Conservation (phyloP, 2,329 filamentous ascomycete species). For the Hypoxylon sp. region DNA sequence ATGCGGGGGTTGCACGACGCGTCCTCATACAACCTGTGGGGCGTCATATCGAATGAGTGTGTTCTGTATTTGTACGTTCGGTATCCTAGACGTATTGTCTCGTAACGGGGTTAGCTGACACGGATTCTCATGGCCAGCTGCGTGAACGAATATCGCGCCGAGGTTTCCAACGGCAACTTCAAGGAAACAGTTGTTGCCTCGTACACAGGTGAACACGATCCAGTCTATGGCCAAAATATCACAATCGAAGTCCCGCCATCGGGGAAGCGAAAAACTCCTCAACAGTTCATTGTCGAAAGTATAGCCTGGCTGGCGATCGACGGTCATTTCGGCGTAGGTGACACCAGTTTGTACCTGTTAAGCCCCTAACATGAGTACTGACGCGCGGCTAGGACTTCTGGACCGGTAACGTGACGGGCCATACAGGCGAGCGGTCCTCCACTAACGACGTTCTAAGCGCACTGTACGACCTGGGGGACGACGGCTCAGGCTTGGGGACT, state of each 20-base stretch:
- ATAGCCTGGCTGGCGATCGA: background rate
- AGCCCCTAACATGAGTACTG: background rate
- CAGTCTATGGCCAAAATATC: background rate
- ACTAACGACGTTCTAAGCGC: background rate
- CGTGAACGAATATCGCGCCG: background rate
- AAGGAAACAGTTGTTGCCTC: background rate
- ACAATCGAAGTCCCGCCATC: background rate
- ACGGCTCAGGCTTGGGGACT: background rate
- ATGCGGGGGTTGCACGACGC: background rate
- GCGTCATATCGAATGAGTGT: conserved; percentile 4
- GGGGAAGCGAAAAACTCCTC: background rate
- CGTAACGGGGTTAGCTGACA: background rate
- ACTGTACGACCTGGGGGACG: background rate
- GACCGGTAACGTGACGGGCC: conserved; percentile 1
- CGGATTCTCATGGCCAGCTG: background rate
- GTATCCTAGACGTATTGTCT: background rate
- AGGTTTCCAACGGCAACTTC: conserved; percentile 2
- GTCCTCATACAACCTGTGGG: background rate
- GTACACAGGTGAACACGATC: conserved; percentile 1
- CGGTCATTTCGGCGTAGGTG: background rate
- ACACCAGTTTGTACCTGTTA: background rate
- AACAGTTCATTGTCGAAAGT: background rate
- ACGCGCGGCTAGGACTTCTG: conserved; percentile 1
- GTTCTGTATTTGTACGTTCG: conserved; percentile 6
- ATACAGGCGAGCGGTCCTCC: conserved; percentile 7